Evolutionary conservation across 2,329 filamentous ascomycete species (phyloP).

Genomic region (Monilinia vaccinii-corymbosi): DNA sequence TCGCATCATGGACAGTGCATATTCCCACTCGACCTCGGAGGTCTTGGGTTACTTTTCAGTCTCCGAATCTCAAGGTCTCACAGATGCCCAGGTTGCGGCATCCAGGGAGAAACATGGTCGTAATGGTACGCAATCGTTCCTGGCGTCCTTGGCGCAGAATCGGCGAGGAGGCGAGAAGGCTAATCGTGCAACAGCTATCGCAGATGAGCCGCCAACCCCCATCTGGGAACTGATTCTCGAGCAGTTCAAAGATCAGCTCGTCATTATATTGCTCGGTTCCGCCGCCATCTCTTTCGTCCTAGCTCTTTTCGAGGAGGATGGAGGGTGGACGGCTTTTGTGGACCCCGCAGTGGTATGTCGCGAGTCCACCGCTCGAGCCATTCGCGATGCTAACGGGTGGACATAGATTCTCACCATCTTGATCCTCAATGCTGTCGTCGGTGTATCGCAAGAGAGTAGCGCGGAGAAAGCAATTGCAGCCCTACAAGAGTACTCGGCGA

Average conservation of each 20-base stretch:
- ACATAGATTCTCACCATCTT: slow-evolving; percentile 86
- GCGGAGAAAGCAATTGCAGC: slow-evolving; percentile 98
- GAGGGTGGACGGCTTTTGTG: slow-evolving; percentile 95
- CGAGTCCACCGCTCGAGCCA: neutral
- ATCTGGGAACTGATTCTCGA: slow-evolving; percentile 95
- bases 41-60: slow-evolving; percentile 52
- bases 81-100: slow-evolving; percentile 47
- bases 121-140: slow-evolving; percentile 45
- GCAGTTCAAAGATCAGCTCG: slow-evolving; percentile 98
- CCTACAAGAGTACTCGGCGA: slow-evolving; percentile 97
- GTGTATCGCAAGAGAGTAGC: slow-evolving; percentile 96
- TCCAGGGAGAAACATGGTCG: slow-evolving; percentile 52
- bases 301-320: slow-evolving; percentile 84
- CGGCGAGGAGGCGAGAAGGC: slow-evolving; percentile 15
- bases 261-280: slow-evolving; percentile 87
- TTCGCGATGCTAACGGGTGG: slow-evolving; percentile 13
- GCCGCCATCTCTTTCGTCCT: slow-evolving; percentile 89
- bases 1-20: slow-evolving; percentile 52
- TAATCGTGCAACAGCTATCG: slow-evolving; percentile 43
- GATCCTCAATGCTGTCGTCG: slow-evolving; percentile 91
- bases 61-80: slow-evolving; percentile 45
- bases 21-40: slow-evolving; percentile 46
- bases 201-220: slow-evolving; percentile 90
- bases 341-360: slow-evolving; percentile 82
- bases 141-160: slow-evolving; percentile 11